Conservation (phyloP, 306 rosid species). For the Sicyos edulis region DNA sequence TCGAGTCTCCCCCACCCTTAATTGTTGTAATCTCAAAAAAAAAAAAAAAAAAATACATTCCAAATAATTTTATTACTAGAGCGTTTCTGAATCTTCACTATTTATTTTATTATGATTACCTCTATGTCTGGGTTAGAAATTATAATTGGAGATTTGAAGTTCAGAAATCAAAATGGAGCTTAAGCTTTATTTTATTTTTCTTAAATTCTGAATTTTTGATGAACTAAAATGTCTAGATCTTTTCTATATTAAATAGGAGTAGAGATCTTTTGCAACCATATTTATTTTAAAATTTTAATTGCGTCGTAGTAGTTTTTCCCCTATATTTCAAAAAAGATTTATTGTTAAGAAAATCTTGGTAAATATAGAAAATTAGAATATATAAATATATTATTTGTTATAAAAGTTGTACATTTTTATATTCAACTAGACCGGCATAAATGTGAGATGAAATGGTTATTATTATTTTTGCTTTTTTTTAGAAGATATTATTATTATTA, state of each 20-base stretch:
- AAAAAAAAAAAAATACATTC: too few species aligned
- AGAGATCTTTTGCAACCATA: background rate
- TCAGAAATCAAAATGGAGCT: too few species aligned
- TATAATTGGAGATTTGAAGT: too few species aligned
- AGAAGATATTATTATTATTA: too few species aligned
- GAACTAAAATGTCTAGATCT: background rate
- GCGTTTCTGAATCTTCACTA: background rate
- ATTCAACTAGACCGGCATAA: too few species aligned
- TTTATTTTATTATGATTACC: background rate
- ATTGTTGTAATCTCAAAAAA: too few species aligned
- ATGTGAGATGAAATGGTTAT: too few species aligned
- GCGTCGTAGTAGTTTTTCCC: background rate
- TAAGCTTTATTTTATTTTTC: background rate
- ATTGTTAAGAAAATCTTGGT: background rate
- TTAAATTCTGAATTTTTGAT: background rate
- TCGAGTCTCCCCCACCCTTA: too few species aligned
- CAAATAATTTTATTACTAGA: background rate
- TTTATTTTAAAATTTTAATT: background rate
- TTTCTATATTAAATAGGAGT: too few species aligned
- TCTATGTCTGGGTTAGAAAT: too few species aligned
- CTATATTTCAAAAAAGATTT: background rate
- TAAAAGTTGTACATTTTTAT: too few species aligned
- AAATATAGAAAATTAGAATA: background rate
- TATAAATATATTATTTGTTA: background rate
- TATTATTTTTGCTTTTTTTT: too few species aligned